phyloP scores from a whole-genome alignment of 441 rosid genomes.

The Jatropha multifida region DNA sequence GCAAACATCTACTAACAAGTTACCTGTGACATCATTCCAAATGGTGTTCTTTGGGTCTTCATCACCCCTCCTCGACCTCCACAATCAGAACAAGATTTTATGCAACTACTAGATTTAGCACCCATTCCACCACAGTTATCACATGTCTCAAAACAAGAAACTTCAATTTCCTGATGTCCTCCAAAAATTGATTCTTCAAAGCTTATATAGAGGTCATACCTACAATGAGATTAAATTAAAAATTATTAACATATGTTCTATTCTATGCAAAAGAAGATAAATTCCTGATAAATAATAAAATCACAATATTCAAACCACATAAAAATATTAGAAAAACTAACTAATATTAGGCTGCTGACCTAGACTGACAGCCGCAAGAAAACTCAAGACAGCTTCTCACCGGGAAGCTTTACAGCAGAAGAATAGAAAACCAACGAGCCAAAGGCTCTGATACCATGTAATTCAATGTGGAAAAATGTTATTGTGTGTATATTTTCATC shows the following conservation, averaged over 20 bases:
- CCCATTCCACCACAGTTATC: conserved; percentile 80
- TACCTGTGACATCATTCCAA: conserved; percentile 92
- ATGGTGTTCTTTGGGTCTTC: conserved; percentile 78
- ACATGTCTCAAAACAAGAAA: conserved; percentile 71
- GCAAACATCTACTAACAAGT: conserved; percentile 12
- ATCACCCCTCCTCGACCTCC: conserved; percentile 80
- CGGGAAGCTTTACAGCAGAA: too few species aligned
- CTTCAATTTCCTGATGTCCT: conserved; percentile 59
- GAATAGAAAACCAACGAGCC: too few species aligned
- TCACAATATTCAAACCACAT: background rate
- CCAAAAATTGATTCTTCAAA: conserved; percentile 91
- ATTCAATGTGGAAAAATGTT: too few species aligned
- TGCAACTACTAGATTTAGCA: conserved; percentile 60
- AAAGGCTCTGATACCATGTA: too few species aligned
- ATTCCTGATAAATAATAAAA: background rate
- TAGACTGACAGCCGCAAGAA: too few species aligned
- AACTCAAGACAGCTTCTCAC: too few species aligned
- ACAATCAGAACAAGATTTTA: conserved; percentile 64
- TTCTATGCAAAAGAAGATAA: background rate
- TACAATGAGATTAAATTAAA: conserved; percentile 28
- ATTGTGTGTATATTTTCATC: too few species aligned
- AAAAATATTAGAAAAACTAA: background rate
- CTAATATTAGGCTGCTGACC: background rate
- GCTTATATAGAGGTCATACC: conserved; percentile 73
- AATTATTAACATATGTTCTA: background rate